These are phyloP conservation scores for Pleurozium schreberi DNA, from an alignment of 225 moss, liverwort and hornwort genomes.

Conservation along the genomic window DNA sequence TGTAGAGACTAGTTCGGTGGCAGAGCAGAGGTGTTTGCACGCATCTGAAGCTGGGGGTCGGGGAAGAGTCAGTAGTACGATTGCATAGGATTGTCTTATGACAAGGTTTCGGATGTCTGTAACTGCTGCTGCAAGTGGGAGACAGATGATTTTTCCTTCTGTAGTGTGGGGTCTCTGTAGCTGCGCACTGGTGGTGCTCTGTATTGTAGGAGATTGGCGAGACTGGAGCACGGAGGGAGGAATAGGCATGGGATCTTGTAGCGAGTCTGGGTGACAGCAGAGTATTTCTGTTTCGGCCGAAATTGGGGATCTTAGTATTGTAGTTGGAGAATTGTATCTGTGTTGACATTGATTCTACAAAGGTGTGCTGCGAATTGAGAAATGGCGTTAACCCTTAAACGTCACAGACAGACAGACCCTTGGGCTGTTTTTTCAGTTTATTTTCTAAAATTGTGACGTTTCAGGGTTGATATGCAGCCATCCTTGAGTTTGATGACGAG, in stretches of 20 bases:
- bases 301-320: not conserved
- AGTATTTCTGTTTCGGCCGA: slow-evolving; percentile 15
- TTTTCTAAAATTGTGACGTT: not conserved
- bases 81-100: not conserved
- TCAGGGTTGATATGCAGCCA: not conserved
- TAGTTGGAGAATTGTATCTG: slow-evolving; percentile 1
- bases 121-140: slow-evolving; percentile 1
- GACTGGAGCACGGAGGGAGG: not conserved
- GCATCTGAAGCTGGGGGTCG: not conserved
- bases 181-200: slow-evolving; percentile 8
- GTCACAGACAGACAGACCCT: not conserved
- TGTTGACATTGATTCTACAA: slow-evolving; percentile 8
- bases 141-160: not conserved
- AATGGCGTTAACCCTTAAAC: not conserved
- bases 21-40: slow-evolving; percentile 1
- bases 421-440: not conserved
- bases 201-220: slow-evolving; percentile 10
- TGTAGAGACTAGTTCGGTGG: slow-evolving; percentile 4
- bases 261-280: slow-evolving; percentile 1
- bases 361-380: not conserved
- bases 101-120: not conserved
- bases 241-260: not conserved
- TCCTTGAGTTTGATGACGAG: slow-evolving; percentile 3
- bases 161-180: not conserved
- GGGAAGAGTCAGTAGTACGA: not conserved